Evolutionary conservation across 2,329 filamentous ascomycete species (phyloP).

Genomic region (Colletotrichum filicis): DNA sequence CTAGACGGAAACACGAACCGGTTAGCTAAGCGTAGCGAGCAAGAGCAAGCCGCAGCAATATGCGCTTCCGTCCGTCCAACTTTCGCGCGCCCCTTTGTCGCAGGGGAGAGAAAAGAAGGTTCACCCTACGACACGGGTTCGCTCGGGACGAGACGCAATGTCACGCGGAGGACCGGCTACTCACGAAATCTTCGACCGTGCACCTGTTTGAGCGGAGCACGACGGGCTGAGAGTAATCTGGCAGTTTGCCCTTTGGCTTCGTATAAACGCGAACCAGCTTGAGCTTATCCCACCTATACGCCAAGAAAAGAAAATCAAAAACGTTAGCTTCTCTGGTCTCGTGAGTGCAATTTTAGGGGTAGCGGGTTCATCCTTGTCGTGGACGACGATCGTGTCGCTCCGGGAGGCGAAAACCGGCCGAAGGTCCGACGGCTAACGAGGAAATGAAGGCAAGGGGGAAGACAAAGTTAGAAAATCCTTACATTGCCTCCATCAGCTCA

Average conservation of each 20-base stretch:
- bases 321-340: slow-evolving; percentile 7
- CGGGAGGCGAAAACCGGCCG: neutral
- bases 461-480: slow-evolving; percentile 40
- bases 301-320: neutral
- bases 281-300: slow-evolving; percentile 85
- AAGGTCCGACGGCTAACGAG: neutral
- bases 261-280: slow-evolving; percentile 94
- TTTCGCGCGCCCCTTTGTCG: neutral
- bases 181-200: slow-evolving; percentile 96
- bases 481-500: slow-evolving; percentile 95
- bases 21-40: slow-evolving; percentile 43
- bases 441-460: slow-evolving; percentile 12
- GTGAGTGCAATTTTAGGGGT: neutral
- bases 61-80: neutral
- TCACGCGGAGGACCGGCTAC: slow-evolving; percentile 50
- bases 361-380: neutral
- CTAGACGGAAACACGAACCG: slow-evolving; percentile 60
- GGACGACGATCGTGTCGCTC: slow-evolving; percentile 3
- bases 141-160: neutral
- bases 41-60: neutral
- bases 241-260: slow-evolving; percentile 94
- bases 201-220: slow-evolving; percentile 85
- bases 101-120: neutral
- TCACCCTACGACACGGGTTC: neutral
- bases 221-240: slow-evolving; percentile 92